Conservation (phyloP, 257 asterid species). For the Osmanthus fragrans region DNA sequence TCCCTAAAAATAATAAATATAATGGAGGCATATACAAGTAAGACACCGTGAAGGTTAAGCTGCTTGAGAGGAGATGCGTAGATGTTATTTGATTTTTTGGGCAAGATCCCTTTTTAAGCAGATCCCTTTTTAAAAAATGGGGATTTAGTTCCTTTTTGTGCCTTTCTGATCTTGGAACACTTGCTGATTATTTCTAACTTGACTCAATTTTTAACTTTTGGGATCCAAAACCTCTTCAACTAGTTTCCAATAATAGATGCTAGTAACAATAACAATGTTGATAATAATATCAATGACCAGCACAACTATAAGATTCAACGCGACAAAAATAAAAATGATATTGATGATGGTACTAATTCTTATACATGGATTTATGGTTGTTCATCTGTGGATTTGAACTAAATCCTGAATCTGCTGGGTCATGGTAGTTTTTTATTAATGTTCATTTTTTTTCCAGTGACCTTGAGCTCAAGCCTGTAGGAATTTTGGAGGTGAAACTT, state of each 20-base stretch:
- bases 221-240: neutral
- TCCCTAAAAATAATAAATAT: neutral
- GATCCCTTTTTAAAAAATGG: neutral
- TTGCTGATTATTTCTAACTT: neutral
- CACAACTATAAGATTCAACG: neutral
- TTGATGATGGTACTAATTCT: constrained; percentile 2
- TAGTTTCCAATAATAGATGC: neutral
- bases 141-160: constrained; percentile 1
- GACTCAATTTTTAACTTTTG: neutral
- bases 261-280: neutral
- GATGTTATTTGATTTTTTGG: neutral
- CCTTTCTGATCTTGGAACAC: constrained; percentile 4
- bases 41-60: neutral
- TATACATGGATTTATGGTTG: constrained; percentile 14
- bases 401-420: constrained; percentile 16
- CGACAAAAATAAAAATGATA: neutral
- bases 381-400: constrained; percentile 7
- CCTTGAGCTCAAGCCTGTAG: constrained; percentile 93
- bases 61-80: neutral
- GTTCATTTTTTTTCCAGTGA: constrained; percentile 49
- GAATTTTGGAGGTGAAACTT: constrained; percentile 89
- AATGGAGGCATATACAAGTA: neutral
- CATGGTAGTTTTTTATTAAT: constrained; percentile 18
- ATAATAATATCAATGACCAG: neutral
- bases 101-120: neutral